phyloP scores from a whole-genome alignment of 2,329 filamentous ascomycete genomes.

The Tothia fuscella region DNA sequence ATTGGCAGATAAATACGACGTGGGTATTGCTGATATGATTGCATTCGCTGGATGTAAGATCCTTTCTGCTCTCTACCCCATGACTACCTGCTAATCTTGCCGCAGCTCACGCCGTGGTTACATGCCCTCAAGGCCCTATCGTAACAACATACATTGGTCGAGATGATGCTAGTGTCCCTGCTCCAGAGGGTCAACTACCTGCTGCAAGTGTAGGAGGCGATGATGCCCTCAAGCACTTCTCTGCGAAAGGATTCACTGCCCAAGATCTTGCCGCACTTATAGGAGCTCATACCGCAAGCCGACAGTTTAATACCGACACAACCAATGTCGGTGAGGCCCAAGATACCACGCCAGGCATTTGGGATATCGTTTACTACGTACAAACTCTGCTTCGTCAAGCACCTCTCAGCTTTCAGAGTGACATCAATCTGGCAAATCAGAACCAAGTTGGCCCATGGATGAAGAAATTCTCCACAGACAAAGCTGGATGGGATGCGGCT shows the following conservation, averaged over 20 bases:
- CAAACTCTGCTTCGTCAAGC: slow-evolving; percentile 19
- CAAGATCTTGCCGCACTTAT: slow-evolving; percentile 42
- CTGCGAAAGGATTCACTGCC: slow-evolving; percentile 38
- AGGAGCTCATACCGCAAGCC: slow-evolving; percentile 41
- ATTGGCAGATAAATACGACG: slow-evolving; percentile 30
- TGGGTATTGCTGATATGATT: slow-evolving; percentile 43
- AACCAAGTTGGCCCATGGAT: slow-evolving; percentile 23
- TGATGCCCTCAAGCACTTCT: slow-evolving; percentile 35
- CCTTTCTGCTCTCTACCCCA: slow-evolving; percentile 5
- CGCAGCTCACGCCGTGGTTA: slow-evolving; percentile 34
- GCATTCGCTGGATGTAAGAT: slow-evolving; percentile 31
- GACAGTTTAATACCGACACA: slow-evolving; percentile 35
- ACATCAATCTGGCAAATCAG: slow-evolving; percentile 20
- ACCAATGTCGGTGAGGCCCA: slow-evolving; percentile 14
- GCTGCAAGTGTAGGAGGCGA: slow-evolving; percentile 28
- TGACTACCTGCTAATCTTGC: background rate
- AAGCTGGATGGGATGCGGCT: slow-evolving; percentile 23
- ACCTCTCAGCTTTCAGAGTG: slow-evolving; percentile 20
- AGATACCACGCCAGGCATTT: slow-evolving; percentile 13
- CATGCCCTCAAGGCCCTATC: slow-evolving; percentile 40
- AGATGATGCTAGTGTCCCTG: slow-evolving; percentile 9
- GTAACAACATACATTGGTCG: slow-evolving; percentile 33
- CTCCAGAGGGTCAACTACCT: slow-evolving; percentile 16
- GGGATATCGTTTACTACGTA: slow-evolving; percentile 16
- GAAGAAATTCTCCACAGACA: slow-evolving; percentile 22